These are phyloP conservation scores for Cinchona pubescens DNA, from an alignment of 257 asterid genomes.

Conservation along the genomic window DNA sequence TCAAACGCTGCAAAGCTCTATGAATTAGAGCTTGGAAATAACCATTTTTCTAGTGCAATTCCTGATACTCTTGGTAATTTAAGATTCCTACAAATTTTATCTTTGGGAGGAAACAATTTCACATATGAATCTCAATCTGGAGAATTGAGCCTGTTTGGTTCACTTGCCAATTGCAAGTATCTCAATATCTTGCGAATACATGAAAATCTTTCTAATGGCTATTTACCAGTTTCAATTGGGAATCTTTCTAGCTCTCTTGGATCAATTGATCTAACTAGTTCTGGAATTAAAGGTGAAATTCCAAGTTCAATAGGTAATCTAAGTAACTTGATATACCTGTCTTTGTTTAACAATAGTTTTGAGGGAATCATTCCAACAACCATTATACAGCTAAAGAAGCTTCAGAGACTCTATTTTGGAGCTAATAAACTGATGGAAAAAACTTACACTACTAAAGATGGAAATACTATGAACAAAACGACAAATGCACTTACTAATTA, in stretches of 20 bases:
- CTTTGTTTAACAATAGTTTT: neutral
- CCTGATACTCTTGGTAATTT: constrained; percentile 6
- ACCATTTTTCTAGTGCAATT: neutral
- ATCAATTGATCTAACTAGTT: neutral
- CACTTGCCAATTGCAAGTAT: neutral
- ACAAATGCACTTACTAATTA: too few relatives aligned
- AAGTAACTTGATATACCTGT: neutral
- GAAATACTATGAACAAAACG: too few relatives aligned
- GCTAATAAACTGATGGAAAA: constrained; percentile 10
- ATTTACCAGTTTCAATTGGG: constrained; percentile 8
- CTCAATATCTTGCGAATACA: neutral
- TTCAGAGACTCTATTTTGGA: neutral
- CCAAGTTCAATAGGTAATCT: constrained; percentile 19
- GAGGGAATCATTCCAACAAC: constrained; percentile 8
- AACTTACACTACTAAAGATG: too few relatives aligned
- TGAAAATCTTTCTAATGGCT: neutral
- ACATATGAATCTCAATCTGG: neutral
- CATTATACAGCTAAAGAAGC: neutral
- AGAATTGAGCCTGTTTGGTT: neutral
- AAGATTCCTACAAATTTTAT: neutral
- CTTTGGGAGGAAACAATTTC: neutral
- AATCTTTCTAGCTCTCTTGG: constrained; percentile 22
- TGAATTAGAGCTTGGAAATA: neutral
- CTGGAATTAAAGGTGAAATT: constrained; percentile 13
- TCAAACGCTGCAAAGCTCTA: too few relatives aligned